These are phyloP conservation scores for Zygoascus sp. DNA, from an alignment of 1,139 yeast species.

Conservation along the genomic window DNA sequence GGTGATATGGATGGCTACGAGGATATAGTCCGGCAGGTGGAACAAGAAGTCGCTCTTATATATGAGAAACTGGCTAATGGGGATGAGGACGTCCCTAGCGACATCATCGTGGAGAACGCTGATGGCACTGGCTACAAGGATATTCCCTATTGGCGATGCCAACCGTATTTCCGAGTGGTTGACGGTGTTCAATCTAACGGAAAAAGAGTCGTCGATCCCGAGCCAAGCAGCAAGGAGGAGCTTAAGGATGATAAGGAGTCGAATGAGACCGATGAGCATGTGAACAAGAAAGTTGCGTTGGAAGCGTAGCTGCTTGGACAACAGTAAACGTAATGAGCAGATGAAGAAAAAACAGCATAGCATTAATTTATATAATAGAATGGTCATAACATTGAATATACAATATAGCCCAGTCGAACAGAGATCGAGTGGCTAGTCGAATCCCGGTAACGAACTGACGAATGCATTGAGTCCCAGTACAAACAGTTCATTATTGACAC, in stretches of 20 bases:
- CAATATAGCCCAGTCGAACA: background rate
- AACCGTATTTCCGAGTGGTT: constrained; percentile 73
- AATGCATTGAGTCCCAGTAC: constrained; percentile 39
- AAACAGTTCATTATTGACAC: constrained; percentile 40
- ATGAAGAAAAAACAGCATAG: constrained; percentile 1
- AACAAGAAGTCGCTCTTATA: constrained; percentile 55
- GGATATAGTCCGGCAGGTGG: constrained; percentile 62
- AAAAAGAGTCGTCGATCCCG: constrained; percentile 4
- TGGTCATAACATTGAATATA: background rate
- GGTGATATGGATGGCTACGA: constrained; percentile 57
- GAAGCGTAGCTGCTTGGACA: no score
- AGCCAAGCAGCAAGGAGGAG: constrained; percentile 1
- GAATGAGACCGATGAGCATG: constrained; percentile 2
- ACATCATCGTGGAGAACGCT: constrained; percentile 48
- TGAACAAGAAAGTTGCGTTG: constrained; percentile 6
- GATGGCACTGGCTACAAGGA: constrained; percentile 72
- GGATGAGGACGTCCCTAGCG: constrained; percentile 43
- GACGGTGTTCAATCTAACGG: constrained; percentile 20
- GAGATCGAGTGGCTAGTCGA: constrained; percentile 18
- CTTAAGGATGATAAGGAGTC: no score
- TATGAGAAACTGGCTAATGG: constrained; percentile 38
- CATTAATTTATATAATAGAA: background rate
- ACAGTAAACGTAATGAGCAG: no score
- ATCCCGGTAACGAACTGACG: constrained; percentile 36
- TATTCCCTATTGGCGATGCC: constrained; percentile 97